Evolutionary conservation across 75 land plant species (phyloP).

Genomic region (Isoetes taiwanensis): DNA sequence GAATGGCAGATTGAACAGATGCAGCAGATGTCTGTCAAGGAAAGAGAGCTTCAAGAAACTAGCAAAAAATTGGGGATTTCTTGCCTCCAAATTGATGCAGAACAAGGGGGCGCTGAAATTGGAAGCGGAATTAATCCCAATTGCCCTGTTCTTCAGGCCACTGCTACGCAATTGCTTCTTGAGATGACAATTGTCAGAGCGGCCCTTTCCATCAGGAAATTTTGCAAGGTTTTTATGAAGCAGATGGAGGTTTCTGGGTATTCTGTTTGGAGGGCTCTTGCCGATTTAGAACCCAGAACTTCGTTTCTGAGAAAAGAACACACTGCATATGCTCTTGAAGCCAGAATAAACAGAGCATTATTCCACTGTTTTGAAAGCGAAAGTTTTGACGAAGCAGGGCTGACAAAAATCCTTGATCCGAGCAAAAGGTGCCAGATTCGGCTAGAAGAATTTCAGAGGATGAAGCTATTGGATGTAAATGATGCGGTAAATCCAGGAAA

Average conservation of each 20-base stretch:
- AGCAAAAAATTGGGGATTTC: too few species aligned
- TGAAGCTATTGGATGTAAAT: not conserved
- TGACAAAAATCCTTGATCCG: not conserved
- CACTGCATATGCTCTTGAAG: not conserved
- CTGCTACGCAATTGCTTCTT: not conserved
- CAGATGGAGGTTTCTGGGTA: conserved; percentile 7
- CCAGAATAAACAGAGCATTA: not conserved
- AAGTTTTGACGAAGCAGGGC: not conserved
- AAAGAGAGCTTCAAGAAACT: not conserved
- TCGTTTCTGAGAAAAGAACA: conserved; percentile 1
- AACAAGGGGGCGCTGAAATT: too few species aligned
- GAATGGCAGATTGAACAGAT: conserved; percentile 30
- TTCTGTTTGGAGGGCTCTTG: not conserved
- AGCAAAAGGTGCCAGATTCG: not conserved
- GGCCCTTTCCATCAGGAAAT: not conserved
- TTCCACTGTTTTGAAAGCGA: conserved; percentile 7
- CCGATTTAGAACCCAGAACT: not conserved
- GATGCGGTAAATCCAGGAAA: not conserved
- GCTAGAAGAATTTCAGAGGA: not conserved
- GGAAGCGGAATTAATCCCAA: too few species aligned
- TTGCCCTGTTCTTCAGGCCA: too few species aligned
- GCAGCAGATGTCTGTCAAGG: conserved; percentile 3
- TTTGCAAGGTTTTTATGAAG: conserved; percentile 5
- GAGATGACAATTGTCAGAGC: conserved; percentile 2
- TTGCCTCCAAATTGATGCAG: too few species aligned